These are phyloP conservation scores for Niebla homalea DNA, from an alignment of 495 filamentous ascomycete species.

Conservation along the genomic window DNA sequence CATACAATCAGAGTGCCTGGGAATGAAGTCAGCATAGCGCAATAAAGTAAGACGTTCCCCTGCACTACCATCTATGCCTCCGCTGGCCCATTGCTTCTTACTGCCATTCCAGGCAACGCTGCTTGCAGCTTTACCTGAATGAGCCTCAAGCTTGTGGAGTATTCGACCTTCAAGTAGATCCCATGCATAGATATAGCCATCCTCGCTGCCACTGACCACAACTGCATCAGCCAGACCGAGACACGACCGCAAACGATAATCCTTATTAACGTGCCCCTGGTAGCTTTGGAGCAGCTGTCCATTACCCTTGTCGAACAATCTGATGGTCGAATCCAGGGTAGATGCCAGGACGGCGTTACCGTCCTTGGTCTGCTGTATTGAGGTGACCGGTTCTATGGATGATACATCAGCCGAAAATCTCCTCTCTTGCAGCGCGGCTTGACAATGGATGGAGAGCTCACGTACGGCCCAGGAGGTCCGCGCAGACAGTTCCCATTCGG, in stretches of 20 bases:
- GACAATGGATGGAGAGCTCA: constrained; percentile 15
- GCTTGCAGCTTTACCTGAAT: constrained; percentile 44
- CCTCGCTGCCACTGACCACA: constrained; percentile 75
- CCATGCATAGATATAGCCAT: constrained; percentile 70
- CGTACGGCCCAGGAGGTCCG: constrained; percentile 56
- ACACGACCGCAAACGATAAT: constrained; percentile 56
- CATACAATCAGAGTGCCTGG: constrained; percentile 16
- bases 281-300: constrained; percentile 67
- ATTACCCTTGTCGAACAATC: constrained; percentile 67
- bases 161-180: constrained; percentile 69
- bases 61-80: constrained; percentile 43
- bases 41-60: background rate
- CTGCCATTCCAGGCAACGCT: constrained; percentile 61
- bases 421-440: no score
- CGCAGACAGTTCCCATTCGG: constrained; percentile 58
- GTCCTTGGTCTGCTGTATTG: constrained; percentile 53
- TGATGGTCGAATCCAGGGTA: constrained; percentile 58
- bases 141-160: constrained; percentile 44
- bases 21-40: background rate
- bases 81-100: constrained; percentile 51
- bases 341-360: constrained; percentile 63
- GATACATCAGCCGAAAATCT: background rate
- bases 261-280: constrained; percentile 49
- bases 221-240: constrained; percentile 62
- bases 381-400: constrained; percentile 40